These are phyloP conservation scores for Ailanthus altissimus DNA, from an alignment of 345 rosid species.

Conservation along the genomic window DNA sequence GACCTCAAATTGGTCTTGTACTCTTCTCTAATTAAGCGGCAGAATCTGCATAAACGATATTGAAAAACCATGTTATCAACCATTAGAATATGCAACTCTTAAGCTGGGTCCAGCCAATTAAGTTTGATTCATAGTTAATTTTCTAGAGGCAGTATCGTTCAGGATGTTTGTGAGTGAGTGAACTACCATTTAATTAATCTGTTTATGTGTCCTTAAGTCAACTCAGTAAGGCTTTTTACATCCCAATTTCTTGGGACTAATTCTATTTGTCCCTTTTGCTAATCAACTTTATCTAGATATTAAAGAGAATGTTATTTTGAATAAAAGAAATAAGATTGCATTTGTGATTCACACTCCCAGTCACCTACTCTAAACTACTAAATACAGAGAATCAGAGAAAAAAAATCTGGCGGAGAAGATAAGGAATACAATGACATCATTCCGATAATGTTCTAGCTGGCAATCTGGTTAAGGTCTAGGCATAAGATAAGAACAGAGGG, in stretches of 20 bases:
- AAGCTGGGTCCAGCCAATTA: neutral
- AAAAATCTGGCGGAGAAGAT: no score
- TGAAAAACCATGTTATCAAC: no score
- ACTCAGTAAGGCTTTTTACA: neutral
- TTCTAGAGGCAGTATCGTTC: neutral
- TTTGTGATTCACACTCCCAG: no score
- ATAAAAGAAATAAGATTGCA: no score
- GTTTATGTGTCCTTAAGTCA: neutral
- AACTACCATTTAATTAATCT: neutral
- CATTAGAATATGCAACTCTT: neutral
- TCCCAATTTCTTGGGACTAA: neutral
- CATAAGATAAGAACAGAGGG: neutral
- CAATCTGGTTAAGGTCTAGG: neutral
- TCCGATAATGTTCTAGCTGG: neutral
- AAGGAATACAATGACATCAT: neutral
- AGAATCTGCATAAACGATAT: no score
- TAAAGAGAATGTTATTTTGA: no score
- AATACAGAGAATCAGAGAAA: neutral
- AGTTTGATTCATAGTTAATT: neutral
- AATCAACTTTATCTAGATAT: no score
- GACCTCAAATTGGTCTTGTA: no score
- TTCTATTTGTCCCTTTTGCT: neutral
- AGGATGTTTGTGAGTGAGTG: neutral
- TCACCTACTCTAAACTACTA: neutral
- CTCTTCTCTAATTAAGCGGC: no score